Evolutionary conservation across 768 basidiomycete genomes (phyloP).

Genomic region (Agaricus blazei): DNA sequence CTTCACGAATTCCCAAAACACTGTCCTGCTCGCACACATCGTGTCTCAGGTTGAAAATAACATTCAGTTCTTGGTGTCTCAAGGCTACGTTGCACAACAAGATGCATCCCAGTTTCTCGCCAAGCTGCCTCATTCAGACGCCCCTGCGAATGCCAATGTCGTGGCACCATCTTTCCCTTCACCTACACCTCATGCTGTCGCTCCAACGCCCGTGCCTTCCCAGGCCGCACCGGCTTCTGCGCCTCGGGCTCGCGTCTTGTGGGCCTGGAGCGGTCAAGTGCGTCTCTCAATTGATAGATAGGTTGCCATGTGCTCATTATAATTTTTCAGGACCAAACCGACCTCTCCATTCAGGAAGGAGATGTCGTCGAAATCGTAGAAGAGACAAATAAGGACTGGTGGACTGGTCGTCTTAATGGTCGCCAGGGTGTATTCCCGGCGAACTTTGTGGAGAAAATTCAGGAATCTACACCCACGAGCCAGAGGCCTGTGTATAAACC

Average conservation of each 20-base stretch:
- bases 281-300: slow-evolving; percentile 14
- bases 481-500: slow-evolving; percentile 29
- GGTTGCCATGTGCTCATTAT: not conserved
- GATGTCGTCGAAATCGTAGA: slow-evolving; percentile 76
- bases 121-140: slow-evolving; percentile 34
- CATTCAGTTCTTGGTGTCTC: slow-evolving; percentile 50
- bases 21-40: slow-evolving; percentile 55
- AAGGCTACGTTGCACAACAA: slow-evolving; percentile 44
- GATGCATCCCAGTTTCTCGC: slow-evolving; percentile 47
- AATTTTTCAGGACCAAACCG: slow-evolving; percentile 59
- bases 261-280: slow-evolving; percentile 57
- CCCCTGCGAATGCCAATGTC: not conserved
- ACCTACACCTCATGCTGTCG: not conserved
- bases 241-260: slow-evolving; percentile 49
- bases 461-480: slow-evolving; percentile 20
- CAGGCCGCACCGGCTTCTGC: slow-evolving; percentile 15
- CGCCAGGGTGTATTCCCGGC: slow-evolving; percentile 75
- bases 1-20: slow-evolving; percentile 27
- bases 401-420: slow-evolving; percentile 64
- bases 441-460: slow-evolving; percentile 60
- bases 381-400: slow-evolving; percentile 86
- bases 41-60: slow-evolving; percentile 52
- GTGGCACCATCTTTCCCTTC: slow-evolving; percentile 3
- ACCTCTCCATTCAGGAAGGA: slow-evolving; percentile 71
- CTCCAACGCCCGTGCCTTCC: slow-evolving; percentile 13